Conservation (phyloP, 805 yeast species). For the Metschnikowia aberdeeniae region DNA sequence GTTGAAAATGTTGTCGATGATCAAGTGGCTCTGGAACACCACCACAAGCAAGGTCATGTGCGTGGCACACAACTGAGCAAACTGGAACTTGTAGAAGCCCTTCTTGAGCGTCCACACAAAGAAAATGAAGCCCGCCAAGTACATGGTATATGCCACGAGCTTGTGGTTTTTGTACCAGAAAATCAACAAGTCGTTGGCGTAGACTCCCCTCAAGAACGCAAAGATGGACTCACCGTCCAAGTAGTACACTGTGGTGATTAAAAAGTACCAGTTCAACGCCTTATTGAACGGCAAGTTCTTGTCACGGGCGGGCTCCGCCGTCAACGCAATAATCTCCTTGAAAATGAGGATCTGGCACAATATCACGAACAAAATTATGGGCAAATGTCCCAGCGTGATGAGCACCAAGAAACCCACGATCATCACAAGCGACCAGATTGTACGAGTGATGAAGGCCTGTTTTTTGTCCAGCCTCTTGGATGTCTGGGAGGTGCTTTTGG, state of each 20-base stretch:
- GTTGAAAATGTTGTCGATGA: slow-evolving; percentile 80
- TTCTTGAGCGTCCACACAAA: slow-evolving; percentile 87
- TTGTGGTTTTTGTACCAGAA: slow-evolving; percentile 74
- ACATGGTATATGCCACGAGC: slow-evolving; percentile 77
- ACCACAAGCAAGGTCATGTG: slow-evolving; percentile 90
- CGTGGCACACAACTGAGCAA: slow-evolving; percentile 88
- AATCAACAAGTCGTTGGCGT: slow-evolving; percentile 49
- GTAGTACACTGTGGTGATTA: slow-evolving; percentile 82
- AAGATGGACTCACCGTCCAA: slow-evolving; percentile 83
- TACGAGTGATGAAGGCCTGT: slow-evolving; percentile 79
- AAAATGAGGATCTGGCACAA: slow-evolving; percentile 78
- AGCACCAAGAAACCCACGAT: slow-evolving; percentile 58
- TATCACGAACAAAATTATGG: slow-evolving; percentile 69
- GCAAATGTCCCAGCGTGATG: slow-evolving; percentile 79
- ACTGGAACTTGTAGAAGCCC: slow-evolving; percentile 87
- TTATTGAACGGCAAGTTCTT: slow-evolving; percentile 78
- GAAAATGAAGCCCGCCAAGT: slow-evolving; percentile 81
- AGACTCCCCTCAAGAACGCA: slow-evolving; percentile 54
- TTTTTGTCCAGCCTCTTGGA: slow-evolving; percentile 47
- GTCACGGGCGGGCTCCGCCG: slow-evolving; percentile 79
- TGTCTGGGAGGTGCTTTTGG: slow-evolving; percentile 25
- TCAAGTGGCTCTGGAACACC: slow-evolving; percentile 90
- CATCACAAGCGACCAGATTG: slow-evolving; percentile 94
- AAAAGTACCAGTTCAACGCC: slow-evolving; percentile 88
- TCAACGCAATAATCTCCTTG: slow-evolving; percentile 83